A percentile compares a stretch with the other conserved stretches of the same genome.
Conservation (phyloP, 2,329 filamentous ascomycete species). For the Trichoderma arundinaceum region DNA sequence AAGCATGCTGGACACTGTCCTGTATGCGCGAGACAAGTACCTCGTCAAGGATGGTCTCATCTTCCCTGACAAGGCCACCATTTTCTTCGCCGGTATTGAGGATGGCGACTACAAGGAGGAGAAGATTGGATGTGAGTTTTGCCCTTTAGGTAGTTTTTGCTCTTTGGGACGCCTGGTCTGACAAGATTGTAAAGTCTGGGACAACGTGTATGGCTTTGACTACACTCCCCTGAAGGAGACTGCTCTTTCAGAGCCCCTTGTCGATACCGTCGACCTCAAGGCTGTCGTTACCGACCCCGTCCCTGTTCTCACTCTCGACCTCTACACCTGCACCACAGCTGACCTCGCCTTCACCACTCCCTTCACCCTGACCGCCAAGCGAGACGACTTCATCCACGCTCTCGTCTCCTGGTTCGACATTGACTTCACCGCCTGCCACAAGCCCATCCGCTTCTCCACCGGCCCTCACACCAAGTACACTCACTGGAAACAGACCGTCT, state of each 20-base stretch:
- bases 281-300: constrained; percentile 93
- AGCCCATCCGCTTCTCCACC: constrained; percentile 94
- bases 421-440: constrained; percentile 97
- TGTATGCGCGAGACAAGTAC: constrained; percentile 94
- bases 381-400: constrained; percentile 94
- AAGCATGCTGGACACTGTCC: constrained; percentile 97
- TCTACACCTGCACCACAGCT: constrained; percentile 83
- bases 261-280: constrained; percentile 97
- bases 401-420: constrained; percentile 99
- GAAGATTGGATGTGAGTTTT: constrained; percentile 92
- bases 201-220: constrained; percentile 98
- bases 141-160: rapidly evolving
- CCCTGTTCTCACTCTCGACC: constrained; percentile 83
- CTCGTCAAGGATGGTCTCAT: constrained; percentile 86
- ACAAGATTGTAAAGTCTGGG: constrained; percentile 75
- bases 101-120: constrained; percentile 99
- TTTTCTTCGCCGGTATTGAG: constrained; percentile 96
- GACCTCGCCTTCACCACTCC: constrained; percentile 84
- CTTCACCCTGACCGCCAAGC: constrained; percentile 77
- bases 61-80: constrained; percentile 98
- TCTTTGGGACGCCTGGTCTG: not conserved
- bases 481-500: constrained; percentile 99
- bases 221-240: constrained; percentile 93
- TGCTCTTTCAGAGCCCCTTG: constrained; percentile 91
- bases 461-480: constrained; percentile 99